These are phyloP conservation scores for Trametes polyzona DNA, from an alignment of 1,284 basidiomycete species.

Conservation along the genomic window DNA sequence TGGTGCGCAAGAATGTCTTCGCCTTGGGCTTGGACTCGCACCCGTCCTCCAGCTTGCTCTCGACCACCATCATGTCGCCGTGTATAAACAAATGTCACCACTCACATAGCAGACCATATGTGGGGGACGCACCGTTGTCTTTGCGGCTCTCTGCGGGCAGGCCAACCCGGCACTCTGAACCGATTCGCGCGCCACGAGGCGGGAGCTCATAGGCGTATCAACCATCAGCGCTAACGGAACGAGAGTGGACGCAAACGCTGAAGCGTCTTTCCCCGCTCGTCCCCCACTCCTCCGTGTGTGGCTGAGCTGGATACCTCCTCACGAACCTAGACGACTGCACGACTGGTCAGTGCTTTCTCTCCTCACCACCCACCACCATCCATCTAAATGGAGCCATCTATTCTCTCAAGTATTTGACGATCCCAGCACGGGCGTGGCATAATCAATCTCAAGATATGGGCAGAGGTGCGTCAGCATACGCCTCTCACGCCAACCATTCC, in stretches of 20 bases:
- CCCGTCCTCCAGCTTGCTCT: neutral
- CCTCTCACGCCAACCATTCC: neutral
- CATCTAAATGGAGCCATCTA: neutral
- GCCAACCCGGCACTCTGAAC: neutral
- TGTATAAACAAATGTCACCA: no score
- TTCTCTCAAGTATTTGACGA: constrained; percentile 1
- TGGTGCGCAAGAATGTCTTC: constrained; percentile 2
- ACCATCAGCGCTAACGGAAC: constrained; percentile 18
- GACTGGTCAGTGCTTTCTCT: constrained; percentile 5
- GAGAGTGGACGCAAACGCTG: constrained; percentile 8
- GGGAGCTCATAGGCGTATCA: constrained; percentile 15
- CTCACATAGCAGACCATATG: no score
- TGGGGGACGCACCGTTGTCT: no score
- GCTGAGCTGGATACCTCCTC: constrained; percentile 10
- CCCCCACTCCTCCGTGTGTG: neutral
- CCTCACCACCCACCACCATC: neutral
- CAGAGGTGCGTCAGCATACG: constrained; percentile 21
- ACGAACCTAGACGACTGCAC: constrained; percentile 18
- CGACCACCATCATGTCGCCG: neutral
- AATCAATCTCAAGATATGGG: constrained; percentile 26
- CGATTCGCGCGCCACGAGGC: constrained; percentile 12
- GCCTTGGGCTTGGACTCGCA: neutral
- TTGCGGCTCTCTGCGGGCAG: no score
- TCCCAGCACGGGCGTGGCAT: constrained; percentile 14
- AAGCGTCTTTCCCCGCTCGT: constrained; percentile 6